Base-by-base conservation (phyloP, 108 stramenopile species). In the Asterionellopsis glacialis region DNA sequence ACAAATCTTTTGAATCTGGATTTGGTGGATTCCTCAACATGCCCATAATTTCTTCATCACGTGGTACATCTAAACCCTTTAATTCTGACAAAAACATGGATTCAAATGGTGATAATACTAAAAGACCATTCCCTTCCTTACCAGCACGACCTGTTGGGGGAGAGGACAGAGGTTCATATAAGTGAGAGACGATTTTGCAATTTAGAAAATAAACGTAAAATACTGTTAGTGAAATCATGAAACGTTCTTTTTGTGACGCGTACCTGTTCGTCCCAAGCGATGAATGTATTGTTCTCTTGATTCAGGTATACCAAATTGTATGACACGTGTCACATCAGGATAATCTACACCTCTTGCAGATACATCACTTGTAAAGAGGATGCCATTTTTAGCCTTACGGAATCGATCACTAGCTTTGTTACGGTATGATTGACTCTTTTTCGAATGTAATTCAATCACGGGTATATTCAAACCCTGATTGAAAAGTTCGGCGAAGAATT, bases 181-280 rank as follows among this genome's bases (percentile, higher is more conserved):
- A 33, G 33, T n/a, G n/a, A n/a, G n/a, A n/a, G n/a, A n/a, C n/a
- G n/a, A n/a, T n/a, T n/a, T n/a, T n/a, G n/a, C n/a, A n/a, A n/a
- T n/a, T n/a, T n/a, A n/a, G n/a, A n/a, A n/a, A n/a, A n/a, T n/a
- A n/a, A n/a, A n/a, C n/a, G n/a, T n/a, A n/a, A n/a, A n/a, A n/a
- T n/a, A n/a, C n/a, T n/a, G n/a, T n/a, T n/a, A n/a, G n/a, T n/a
- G n/a, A n/a, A n/a, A n/a, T n/a, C n/a, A n/a, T n/a, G n/a, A n/a
- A n/a, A n/a, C n/a, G n/a, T n/a, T n/a, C 33, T 33, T 33, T 33
- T 33, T 33, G 33, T 7, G 7, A 33, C 2, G 7, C 33, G 33
- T 7, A 33, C 33, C 98, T 10, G 96, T 97, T 18, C 98, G 82
- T 15, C 98, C 98, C 5, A 98, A 76, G n/a, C 98, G 86, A 77